These are phyloP conservation scores for Trametes gibbosa DNA, from an alignment of 768 basidiomycete species.

Conservation along the genomic window DNA sequence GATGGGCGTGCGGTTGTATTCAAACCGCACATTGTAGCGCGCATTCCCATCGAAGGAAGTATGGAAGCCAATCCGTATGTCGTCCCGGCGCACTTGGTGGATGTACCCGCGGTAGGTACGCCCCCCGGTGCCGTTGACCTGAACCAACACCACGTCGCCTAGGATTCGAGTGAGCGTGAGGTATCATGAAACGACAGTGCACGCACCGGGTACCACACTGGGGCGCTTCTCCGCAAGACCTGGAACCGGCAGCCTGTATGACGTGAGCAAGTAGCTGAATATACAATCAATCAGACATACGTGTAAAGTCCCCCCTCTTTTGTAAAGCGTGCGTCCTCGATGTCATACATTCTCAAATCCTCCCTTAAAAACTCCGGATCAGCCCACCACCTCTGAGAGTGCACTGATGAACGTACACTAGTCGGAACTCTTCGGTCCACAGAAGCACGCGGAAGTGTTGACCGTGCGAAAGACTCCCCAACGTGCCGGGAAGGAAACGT, in stretches of 20 bases:
- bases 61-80: neutral
- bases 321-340: neutral
- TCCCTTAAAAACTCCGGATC: neutral
- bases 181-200: neutral
- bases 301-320: neutral
- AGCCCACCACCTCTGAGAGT: neutral
- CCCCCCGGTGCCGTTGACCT: neutral
- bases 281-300: neutral
- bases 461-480: too few species aligned
- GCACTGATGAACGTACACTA: neutral
- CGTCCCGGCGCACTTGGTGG: neutral
- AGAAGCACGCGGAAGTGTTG: neutral
- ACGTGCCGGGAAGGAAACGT: neutral
- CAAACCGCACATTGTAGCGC: neutral
- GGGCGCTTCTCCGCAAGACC: neutral
- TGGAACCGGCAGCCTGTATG: neutral
- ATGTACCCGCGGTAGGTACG: neutral
- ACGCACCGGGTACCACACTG: neutral
- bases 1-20: neutral
- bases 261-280: neutral
- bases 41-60: neutral
- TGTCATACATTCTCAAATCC: neutral
- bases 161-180: neutral
- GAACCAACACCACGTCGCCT: neutral
- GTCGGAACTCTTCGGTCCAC: neutral